A percentile compares a stretch with the other conserved stretches of the same genome.
Evolutionary conservation across 257 asterid species (phyloP).

Genomic region (Solanum piurae): DNA sequence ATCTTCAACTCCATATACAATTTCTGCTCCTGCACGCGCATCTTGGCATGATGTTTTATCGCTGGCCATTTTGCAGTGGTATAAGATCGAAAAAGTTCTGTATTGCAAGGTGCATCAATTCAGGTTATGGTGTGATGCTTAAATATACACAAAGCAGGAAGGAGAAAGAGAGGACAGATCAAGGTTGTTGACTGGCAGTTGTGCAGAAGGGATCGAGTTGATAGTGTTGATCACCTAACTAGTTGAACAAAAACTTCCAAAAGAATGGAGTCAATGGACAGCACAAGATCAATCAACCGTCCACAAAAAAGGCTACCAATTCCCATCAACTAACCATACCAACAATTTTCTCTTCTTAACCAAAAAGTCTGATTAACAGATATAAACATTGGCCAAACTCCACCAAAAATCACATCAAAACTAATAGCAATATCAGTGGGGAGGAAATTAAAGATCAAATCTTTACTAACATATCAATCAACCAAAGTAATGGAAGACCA

Average conservation of each 20-base stretch:
- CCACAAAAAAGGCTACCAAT: neutral
- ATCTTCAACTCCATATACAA: slow-evolving; percentile 48
- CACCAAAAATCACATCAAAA: neutral
- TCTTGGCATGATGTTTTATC: slow-evolving; percentile 15
- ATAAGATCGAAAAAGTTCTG: neutral
- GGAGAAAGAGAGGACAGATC: neutral
- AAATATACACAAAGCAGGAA: slow-evolving; percentile 14
- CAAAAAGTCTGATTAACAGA: neutral
- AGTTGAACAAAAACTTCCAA: neutral
- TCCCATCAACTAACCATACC: neutral
- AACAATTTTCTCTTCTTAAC: neutral
- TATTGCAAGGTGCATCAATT: slow-evolving; percentile 3
- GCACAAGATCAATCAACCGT: neutral
- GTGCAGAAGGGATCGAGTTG: slow-evolving; percentile 23
- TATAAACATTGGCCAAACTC: neutral
- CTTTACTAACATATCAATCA: neutral
- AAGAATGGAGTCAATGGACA: neutral
- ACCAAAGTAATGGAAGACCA: neutral
- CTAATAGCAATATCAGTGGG: neutral
- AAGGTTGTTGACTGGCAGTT: slow-evolving; percentile 34
- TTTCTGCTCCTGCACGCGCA: slow-evolving; percentile 53
- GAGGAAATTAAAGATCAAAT: neutral
- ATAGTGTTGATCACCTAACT: slow-evolving; percentile 17
- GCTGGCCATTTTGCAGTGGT: slow-evolving; percentile 27
- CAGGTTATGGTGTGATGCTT: slow-evolving; percentile 2